A percentile compares a stretch with the other conserved stretches of the same genome.
Conservation (phyloP, 768 basidiomycete species). For the Boletus tylopilopsis region DNA sequence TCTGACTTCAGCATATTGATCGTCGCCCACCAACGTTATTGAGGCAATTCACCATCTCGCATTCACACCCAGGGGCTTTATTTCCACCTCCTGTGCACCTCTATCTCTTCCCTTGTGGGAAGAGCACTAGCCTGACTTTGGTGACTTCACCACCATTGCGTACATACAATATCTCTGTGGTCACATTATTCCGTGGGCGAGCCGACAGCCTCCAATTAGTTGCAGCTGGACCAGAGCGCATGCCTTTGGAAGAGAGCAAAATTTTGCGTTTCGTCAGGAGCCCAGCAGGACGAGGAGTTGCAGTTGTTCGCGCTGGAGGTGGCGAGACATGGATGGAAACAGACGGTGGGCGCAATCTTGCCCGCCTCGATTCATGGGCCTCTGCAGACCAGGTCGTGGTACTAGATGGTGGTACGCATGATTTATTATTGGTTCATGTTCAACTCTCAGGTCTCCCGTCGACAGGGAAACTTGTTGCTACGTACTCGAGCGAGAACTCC, state of each 20-base stretch:
- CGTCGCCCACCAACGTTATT: conserved; percentile 81
- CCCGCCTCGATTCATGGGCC: conserved; percentile 49
- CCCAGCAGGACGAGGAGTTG: conserved; percentile 74
- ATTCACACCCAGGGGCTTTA: conserved; percentile 50
- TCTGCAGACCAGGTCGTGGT: conserved; percentile 67
- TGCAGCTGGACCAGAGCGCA: conserved; percentile 38
- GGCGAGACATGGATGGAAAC: conserved; percentile 64
- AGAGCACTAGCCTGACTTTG: conserved; percentile 46
- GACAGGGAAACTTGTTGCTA: conserved; percentile 52
- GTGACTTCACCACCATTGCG: conserved; percentile 65
- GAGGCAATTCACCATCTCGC: conserved; percentile 69
- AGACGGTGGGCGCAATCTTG: conserved; percentile 45
- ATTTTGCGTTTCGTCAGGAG: conserved; percentile 70
- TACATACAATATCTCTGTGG: conserved; percentile 53
- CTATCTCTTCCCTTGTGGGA: conserved; percentile 48
- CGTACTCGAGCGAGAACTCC: conserved; percentile 49
- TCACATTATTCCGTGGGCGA: conserved; percentile 59
- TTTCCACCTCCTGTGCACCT: conserved; percentile 48
- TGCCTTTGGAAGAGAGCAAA: conserved; percentile 45
- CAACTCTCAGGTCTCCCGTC: conserved; percentile 8
- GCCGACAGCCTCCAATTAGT: conserved; percentile 48
- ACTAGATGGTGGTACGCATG: conserved; percentile 54
- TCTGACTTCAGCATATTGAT: conserved; percentile 70
- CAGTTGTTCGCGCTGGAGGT: conserved; percentile 53
- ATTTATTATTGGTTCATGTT: not conserved